Conservation (phyloP, 1,284 basidiomycete species). For the Termitomyces sp. region DNA sequence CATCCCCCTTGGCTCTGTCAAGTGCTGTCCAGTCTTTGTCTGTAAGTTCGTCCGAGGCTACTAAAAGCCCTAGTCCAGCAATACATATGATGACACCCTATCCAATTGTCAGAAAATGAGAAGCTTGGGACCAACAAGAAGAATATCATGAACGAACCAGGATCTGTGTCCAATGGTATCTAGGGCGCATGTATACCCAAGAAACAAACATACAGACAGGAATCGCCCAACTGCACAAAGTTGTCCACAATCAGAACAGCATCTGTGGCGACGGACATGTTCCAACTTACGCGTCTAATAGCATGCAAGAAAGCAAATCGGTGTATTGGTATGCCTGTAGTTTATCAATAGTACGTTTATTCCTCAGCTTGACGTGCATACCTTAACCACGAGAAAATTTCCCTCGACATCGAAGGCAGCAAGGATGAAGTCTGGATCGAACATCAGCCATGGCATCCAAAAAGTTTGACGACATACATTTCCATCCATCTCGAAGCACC, state of each 20-base stretch:
- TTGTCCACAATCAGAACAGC: slow-evolving; percentile 10
- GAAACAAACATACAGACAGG: slow-evolving; percentile 79
- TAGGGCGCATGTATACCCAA: slow-evolving; percentile 76
- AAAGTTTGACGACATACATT: slow-evolving; percentile 47
- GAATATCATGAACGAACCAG: slow-evolving; percentile 38
- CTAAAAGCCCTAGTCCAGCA: slow-evolving; percentile 72
- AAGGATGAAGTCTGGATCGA: slow-evolving; percentile 61
- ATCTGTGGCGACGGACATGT: background rate
- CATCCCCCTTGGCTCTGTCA: slow-evolving; percentile 71
- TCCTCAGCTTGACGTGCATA: slow-evolving; percentile 18
- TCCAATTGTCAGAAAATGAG: background rate
- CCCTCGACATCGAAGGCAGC: slow-evolving; percentile 80
- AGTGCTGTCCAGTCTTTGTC: slow-evolving; percentile 66
- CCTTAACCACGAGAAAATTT: slow-evolving; percentile 80
- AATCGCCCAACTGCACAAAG: slow-evolving; percentile 68
- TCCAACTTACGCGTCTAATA: slow-evolving; percentile 70
- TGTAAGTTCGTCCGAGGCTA: slow-evolving; percentile 66
- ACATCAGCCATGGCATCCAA: background rate
- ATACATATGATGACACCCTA: slow-evolving; percentile 74
- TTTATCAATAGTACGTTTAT: background rate
- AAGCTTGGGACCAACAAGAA: background rate
- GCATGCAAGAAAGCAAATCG: slow-evolving; percentile 80
- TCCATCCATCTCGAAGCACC: slow-evolving; percentile 75
- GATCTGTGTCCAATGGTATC: slow-evolving; percentile 79
- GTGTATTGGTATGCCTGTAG: slow-evolving; percentile 80